Evolutionary conservation across 371 early-diverging fungal species (phyloP), one percentile per base, ranked within the genome.

Genomic region (Mortierella sp.): DNA sequence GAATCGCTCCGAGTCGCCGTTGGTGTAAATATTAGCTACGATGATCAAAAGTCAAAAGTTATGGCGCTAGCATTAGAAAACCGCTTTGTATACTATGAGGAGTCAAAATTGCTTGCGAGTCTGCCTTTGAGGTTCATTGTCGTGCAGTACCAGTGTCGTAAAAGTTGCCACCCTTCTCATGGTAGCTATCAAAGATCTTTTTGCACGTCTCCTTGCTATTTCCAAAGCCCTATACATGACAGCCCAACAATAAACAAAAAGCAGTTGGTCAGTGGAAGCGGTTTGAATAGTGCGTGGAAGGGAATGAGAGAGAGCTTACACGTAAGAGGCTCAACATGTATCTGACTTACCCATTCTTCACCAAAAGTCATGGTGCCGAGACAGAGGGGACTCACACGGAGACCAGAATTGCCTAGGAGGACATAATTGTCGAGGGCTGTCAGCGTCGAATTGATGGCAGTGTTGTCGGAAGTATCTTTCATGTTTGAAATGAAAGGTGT

Each of bases 341-440:
- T 26, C 28, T 26, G 3, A 0, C 34, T n/a, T 81, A 85, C 86
- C 86, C 86, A 81, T 55, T 80, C 74, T 47, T 86, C 86, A 13
- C 88, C 86, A 76, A 88, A 88, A 7, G 88, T 88, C 89, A 90
- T 87, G 28, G 90, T 80, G 9, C 90, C 90, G 16, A 89, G 86
- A 1, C 81, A 77, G 24, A 89, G 78, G 2, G 90, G 90, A 34
- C 90, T 89, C 68, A 90, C 80, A 10, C 90, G 87, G 26, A 90
- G 81, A 9, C 89, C 89, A 45, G 88, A 88, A 28, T 72, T 82
- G 24, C 89, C 89, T 34, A 88, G 47, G 21, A 87, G 77, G 5
- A 89, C 88, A 82, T 89, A 88, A 28, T 84, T 75, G 52, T 89
- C 88, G 63, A 89, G 47, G 7, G 88, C 88, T 0, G 87, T 86